Base-by-base conservation (phyloP, 768 basidiomycete genomes). In the Mycena kentingensis region DNA sequence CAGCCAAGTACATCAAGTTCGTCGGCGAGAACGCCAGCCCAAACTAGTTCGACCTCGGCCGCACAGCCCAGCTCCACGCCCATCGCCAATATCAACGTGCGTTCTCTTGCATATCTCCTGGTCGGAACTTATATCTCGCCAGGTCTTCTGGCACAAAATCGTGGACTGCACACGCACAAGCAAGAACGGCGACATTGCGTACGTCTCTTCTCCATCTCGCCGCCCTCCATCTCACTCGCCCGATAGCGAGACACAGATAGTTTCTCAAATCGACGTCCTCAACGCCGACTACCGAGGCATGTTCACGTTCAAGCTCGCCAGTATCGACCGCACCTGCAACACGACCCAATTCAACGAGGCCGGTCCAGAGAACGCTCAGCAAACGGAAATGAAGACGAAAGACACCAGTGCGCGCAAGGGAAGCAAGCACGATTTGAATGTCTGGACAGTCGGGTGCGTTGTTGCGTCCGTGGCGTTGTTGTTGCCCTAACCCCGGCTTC, bases 341-440 rank as follows among this genome's bases (percentile, higher is more conserved):
- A 32, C 63, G 19, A 61, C 70, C 19, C 78, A 77, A 77, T 79
- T 77, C 62, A 65, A 62, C 58, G 57, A 64, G 34, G 73, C 65
- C 34, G 66, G 66, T 8, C 70, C 69, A 7, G 70, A 69, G 26
- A 58, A 16, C 36, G 47, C 26, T 39, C 45, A 49, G 24, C 70
- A 76, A 56, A 68, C 65, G 12, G 63, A 62, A 6, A 75, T 77
- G 73, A 76, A 42, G 25, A 22, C 6, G 22, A 11, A 7, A 5
- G n/a, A n/a, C n/a, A n/a, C n/a, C n/a, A n/a, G n/a, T n/a, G 12
- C 26, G 22, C 21, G 41, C 11, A 12, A 7, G 41, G 41, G 41
- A 19, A 19, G 24, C 10, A 26, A 22, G 41, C 10, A 12, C 8
- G 41, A 42, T n/a, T 7, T 42, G 22, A 42, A 42, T 26, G 41